Evolutionary conservation across 495 filamentous ascomycete genomes (phyloP).

Genomic region (Hyaloscypha variabilis): DNA sequence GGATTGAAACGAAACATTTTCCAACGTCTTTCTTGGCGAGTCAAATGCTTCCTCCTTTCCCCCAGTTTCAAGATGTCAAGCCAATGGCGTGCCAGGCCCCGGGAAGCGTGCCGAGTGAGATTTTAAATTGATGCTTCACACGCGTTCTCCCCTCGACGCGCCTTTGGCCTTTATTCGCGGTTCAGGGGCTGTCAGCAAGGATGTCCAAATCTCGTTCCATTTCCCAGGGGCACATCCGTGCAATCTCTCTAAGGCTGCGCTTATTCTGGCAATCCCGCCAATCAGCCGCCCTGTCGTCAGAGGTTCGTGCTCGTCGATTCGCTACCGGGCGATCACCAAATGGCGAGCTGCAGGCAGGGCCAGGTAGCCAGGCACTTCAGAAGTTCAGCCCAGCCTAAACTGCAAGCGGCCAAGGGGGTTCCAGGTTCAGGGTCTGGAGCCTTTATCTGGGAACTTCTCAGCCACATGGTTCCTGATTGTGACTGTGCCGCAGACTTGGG

Average conservation of each 20-base stretch:
- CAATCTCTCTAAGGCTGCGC: neutral
- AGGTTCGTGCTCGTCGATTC: neutral
- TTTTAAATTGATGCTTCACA: slow-evolving; percentile 7
- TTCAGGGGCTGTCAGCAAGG: neutral
- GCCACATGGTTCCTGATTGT: slow-evolving; percentile 5
- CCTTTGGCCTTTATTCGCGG: neutral
- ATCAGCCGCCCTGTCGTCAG: neutral
- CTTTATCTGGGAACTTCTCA: neutral
- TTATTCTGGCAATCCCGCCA: neutral
- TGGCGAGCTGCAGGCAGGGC: neutral
- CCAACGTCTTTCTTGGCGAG: neutral
- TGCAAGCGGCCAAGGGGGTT: neutral
- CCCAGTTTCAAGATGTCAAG: neutral
- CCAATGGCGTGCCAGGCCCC: neutral
- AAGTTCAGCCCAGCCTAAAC: neutral
- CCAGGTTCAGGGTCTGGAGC: neutral
- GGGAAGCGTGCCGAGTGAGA: neutral
- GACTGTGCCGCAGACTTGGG: neutral
- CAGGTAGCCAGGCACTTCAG: neutral
- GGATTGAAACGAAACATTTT: neutral
- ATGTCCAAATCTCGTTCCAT: neutral
- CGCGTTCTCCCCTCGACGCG: slow-evolving; percentile 3
- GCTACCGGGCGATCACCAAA: neutral
- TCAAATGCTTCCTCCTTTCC: neutral
- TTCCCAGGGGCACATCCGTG: neutral